Evolutionary conservation across 2,329 filamentous ascomycete genomes (phyloP).

Genomic region (Zymoseptoria pseudotritici): DNA sequence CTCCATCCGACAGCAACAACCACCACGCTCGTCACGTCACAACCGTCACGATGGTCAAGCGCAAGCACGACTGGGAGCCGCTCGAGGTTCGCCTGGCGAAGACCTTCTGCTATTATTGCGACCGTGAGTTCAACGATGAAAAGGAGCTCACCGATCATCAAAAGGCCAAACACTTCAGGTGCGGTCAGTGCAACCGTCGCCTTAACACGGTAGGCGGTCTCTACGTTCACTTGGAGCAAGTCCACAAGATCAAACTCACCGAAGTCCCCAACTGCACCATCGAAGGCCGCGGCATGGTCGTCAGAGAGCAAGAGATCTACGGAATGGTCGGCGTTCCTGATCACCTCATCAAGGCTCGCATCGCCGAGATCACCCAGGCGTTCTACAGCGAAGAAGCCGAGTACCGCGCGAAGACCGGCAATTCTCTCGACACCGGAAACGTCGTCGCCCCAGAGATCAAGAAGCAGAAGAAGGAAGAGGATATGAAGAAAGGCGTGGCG

Average conservation of each 20-base stretch:
- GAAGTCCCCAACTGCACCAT: conserved; percentile 67
- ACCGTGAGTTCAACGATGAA: conserved; percentile 94
- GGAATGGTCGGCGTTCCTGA: conserved; percentile 96
- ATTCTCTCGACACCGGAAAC: conserved; percentile 51
- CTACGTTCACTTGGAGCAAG: conserved; percentile 94
- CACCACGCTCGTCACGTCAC: not conserved
- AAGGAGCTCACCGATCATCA: conserved; percentile 96
- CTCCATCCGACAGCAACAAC: not conserved
- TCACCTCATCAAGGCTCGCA: conserved; percentile 73
- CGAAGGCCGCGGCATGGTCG: conserved; percentile 56
- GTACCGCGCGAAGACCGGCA: conserved; percentile 72
- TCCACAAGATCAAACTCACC: conserved; percentile 87
- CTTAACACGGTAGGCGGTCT: conserved; percentile 94
- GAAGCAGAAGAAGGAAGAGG: conserved; percentile 5
- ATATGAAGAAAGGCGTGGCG: not conserved
- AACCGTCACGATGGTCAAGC: not conserved
- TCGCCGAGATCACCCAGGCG: conserved; percentile 75
- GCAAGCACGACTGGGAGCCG: conserved; percentile 72
- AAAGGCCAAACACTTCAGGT: conserved; percentile 99
- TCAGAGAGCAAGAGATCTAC: conserved; percentile 89
- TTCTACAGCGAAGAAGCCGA: conserved; percentile 83
- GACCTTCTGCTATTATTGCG: conserved; percentile 99
- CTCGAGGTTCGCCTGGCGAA: conserved; percentile 81
- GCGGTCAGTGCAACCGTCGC: conserved; percentile 68
- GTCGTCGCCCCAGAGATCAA: not conserved